A percentile compares a stretch with the other conserved stretches of the same genome.
These are phyloP conservation scores for Trypanosoma grayi DNA, from an alignment of 208 protist species.

Conservation along the genomic window DNA sequence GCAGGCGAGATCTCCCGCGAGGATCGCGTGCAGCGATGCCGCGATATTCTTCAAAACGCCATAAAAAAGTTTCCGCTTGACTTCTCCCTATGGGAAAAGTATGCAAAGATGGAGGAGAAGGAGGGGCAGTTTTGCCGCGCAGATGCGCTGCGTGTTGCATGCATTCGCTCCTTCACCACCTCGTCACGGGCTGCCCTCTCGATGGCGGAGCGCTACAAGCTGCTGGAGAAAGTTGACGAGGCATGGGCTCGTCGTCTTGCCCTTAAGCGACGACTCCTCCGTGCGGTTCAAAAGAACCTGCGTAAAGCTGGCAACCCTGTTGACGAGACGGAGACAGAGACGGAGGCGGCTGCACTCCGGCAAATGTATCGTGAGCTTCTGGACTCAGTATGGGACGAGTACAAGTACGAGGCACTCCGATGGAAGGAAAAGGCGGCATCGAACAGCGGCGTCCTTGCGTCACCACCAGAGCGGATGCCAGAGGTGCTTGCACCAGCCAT, in stretches of 20 bases:
- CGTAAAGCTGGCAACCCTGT: background rate
- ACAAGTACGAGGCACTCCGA: slow-evolving; percentile 64
- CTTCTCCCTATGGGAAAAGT: slow-evolving; percentile 60
- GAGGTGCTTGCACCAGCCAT: slow-evolving; percentile 47
- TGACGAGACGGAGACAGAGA: background rate
- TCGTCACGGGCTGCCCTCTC: slow-evolving; percentile 39
- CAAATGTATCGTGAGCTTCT: slow-evolving; percentile 51
- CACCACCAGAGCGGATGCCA: slow-evolving; percentile 38
- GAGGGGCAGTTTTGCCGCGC: slow-evolving; percentile 48
- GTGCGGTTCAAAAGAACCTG: slow-evolving; percentile 23
- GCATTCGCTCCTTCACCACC: slow-evolving; percentile 46
- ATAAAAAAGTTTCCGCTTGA: slow-evolving; percentile 64
- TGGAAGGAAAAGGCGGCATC: slow-evolving; percentile 36
- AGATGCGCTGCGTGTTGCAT: slow-evolving; percentile 52
- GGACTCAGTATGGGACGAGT: slow-evolving; percentile 70
- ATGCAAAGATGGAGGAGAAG: slow-evolving; percentile 76
- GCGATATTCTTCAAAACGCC: slow-evolving; percentile 46
- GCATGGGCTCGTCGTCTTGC: slow-evolving; percentile 67
- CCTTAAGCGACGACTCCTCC: slow-evolving; percentile 37
- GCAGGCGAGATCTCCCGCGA: slow-evolving; percentile 10
- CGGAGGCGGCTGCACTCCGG: slow-evolving; percentile 23
- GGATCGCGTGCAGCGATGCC: slow-evolving; percentile 27
- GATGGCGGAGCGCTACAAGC: slow-evolving; percentile 64
- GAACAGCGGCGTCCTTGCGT: slow-evolving; percentile 14
- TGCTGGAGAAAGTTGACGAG: slow-evolving; percentile 63